Evolutionary conservation across 2,329 filamentous ascomycete species (phyloP).

Genomic region (Hypoxylon sp.): DNA sequence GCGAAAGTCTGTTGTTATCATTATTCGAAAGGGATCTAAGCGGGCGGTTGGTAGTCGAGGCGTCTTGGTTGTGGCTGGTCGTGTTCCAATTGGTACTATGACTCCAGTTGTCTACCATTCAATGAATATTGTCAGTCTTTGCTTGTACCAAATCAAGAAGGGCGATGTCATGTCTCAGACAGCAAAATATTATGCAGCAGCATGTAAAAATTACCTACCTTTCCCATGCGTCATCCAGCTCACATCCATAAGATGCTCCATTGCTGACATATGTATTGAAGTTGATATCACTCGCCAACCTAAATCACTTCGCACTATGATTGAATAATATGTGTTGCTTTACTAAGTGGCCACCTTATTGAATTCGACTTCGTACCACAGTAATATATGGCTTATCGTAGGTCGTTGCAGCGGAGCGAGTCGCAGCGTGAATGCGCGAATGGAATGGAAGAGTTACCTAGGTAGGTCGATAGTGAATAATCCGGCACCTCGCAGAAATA

Average conservation of each 20-base stretch:
- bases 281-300: constrained; percentile 10
- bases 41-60: constrained; percentile 31
- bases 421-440: constrained; percentile 29
- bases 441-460: too few relatives aligned
- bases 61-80: constrained; percentile 35
- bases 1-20: constrained; percentile 38
- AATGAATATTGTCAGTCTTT: constrained; percentile 27
- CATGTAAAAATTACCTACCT: constrained; percentile 70
- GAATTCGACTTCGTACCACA: constrained; percentile 16
- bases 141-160: not conserved
- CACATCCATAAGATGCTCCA: constrained; percentile 88
- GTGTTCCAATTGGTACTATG: constrained; percentile 35
- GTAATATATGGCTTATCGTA: constrained; percentile 16
- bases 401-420: constrained; percentile 27
- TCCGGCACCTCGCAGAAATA: too few relatives aligned
- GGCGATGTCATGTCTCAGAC: too few relatives aligned
- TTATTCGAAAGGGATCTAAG: constrained; percentile 37
- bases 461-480: too few relatives aligned
- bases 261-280: constrained; percentile 54
- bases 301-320: constrained; percentile 3
- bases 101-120: constrained; percentile 39
- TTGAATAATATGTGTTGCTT: not conserved
- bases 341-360: not conserved
- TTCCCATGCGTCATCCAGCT: constrained; percentile 89
- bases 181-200: not conserved